These are phyloP conservation scores for Phytophthora pisi DNA, from an alignment of 352 stramenopile genomes.

Conservation along the genomic window DNA sequence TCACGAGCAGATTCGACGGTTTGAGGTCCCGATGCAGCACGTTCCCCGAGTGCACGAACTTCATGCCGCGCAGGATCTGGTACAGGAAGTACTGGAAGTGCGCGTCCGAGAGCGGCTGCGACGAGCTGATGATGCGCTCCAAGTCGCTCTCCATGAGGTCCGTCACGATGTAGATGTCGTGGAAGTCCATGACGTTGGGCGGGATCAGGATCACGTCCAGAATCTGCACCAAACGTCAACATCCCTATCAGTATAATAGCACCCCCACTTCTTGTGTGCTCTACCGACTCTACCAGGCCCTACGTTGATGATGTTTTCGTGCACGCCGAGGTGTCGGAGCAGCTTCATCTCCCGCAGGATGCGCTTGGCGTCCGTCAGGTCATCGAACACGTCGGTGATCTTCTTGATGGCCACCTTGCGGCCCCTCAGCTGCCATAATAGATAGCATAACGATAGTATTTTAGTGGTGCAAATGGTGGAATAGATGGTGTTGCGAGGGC, in stretches of 20 bases:
- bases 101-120: slow-evolving; percentile 83
- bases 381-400: slow-evolving; percentile 92
- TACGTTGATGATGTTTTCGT: slow-evolving; percentile 93
- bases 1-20: slow-evolving; percentile 89
- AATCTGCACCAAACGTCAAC: slow-evolving; percentile 49
- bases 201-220: slow-evolving; percentile 84
- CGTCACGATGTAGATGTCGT: slow-evolving; percentile 92
- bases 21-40: slow-evolving; percentile 93
- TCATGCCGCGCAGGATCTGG: slow-evolving; percentile 94
- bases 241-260: not conserved
- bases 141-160: slow-evolving; percentile 94
- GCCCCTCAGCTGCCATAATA: slow-evolving; percentile 58
- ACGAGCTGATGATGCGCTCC: slow-evolving; percentile 91
- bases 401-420: slow-evolving; percentile 93
- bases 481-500: not conserved
- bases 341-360: slow-evolving; percentile 95
- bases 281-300: slow-evolving; percentile 7
- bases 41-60: slow-evolving; percentile 98
- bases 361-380: slow-evolving; percentile 93
- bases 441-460: not conserved
- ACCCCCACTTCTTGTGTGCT: not conserved
- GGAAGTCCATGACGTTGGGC: slow-evolving; percentile 86
- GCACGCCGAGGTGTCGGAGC: slow-evolving; percentile 88
- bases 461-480: not conserved
- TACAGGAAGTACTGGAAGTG: slow-evolving; percentile 93